Conservation (phyloP, 805 yeast genomes). For the Wickerhamiella qilinensis region DNA sequence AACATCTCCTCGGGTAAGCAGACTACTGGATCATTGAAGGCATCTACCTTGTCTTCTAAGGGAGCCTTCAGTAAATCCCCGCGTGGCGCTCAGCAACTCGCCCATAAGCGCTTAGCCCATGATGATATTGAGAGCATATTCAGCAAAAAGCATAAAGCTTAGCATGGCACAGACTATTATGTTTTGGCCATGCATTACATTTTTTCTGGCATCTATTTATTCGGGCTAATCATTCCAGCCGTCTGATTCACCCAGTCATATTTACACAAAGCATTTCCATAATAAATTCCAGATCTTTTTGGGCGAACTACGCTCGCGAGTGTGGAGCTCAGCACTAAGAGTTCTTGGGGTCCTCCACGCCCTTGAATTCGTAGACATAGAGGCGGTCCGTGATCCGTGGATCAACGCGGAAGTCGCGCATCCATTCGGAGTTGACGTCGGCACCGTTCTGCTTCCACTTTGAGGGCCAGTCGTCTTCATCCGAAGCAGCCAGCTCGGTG, state of each 20-base stretch:
- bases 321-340: too few species aligned
- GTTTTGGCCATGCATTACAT: background rate
- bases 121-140: conserved; percentile 19
- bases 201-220: background rate
- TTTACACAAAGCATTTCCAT: too few species aligned
- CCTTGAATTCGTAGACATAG: conserved; percentile 15
- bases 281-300: too few species aligned
- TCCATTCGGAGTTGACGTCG: conserved; percentile 76
- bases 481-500: conserved; percentile 32
- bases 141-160: conserved; percentile 4
- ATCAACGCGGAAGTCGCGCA: conserved; percentile 55
- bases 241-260: too few species aligned
- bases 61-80: too few species aligned
- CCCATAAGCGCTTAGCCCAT: conserved; percentile 6
- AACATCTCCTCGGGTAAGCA: too few species aligned
- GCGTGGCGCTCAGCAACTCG: background rate
- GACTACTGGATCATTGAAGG: too few species aligned
- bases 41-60: too few species aligned
- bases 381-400: conserved; percentile 42
- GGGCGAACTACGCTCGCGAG: too few species aligned
- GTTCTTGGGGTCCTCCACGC: background rate
- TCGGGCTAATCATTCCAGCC: background rate
- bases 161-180: background rate
- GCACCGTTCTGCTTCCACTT: conserved; percentile 69
- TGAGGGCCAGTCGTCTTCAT: conserved; percentile 75